Base-by-base conservation (phyloP, 1,284 basidiomycete species). In the Boletus nobilissimus region DNA sequence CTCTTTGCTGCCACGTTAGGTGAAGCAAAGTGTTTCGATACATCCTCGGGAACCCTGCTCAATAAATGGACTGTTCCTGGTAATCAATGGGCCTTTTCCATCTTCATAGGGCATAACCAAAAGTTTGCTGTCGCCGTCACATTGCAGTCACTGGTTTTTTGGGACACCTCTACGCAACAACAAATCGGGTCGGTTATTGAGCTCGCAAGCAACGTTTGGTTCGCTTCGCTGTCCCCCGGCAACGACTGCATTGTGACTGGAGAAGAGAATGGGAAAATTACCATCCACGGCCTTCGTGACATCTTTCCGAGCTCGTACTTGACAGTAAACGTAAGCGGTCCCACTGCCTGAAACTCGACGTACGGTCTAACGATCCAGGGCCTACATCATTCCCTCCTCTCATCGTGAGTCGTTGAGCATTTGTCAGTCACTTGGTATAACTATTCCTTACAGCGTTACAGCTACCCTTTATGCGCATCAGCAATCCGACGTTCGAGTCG, bases 81-180 rank as follows among this genome's bases (percentile, higher is more conserved):
- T 3, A 14, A 24, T 29, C n/a, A 39, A 51, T 14, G 8, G 3
- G 3, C 34, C 34, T 10, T 54, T 32, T 78, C 67, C 22, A 32
- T 79, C 24, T 43, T 18, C 1, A 19, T 75, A n/a, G 29, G 73
- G 3, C 26, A 6, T 43, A 67, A 68, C 13, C 63, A 71, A 46
- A 73, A 43, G 5, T 78, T 80, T 24, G 19, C 54, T 6, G 78
- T 38, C 6, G 19, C 57, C 16, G 13, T 11, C 5, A 19, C n/a
- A 3, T 10, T 4, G 18, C 3, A 32, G 0, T 48, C 68, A 6
- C 7, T 79, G 4, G 74, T 75, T 10, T 77, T 79, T 63, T 79
- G 78, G 78, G 78, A 78, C 40, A 16, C 51, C n/a, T 74, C 76
- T 8, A 67, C 68, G 0, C 38, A 67, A 5, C 8, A 0, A 22